A percentile compares a stretch with the other conserved stretches of the same genome.
These are phyloP conservation scores for Beauveria varroae DNA, from an alignment of 2,329 filamentous ascomycete species.

Conservation along the genomic window DNA sequence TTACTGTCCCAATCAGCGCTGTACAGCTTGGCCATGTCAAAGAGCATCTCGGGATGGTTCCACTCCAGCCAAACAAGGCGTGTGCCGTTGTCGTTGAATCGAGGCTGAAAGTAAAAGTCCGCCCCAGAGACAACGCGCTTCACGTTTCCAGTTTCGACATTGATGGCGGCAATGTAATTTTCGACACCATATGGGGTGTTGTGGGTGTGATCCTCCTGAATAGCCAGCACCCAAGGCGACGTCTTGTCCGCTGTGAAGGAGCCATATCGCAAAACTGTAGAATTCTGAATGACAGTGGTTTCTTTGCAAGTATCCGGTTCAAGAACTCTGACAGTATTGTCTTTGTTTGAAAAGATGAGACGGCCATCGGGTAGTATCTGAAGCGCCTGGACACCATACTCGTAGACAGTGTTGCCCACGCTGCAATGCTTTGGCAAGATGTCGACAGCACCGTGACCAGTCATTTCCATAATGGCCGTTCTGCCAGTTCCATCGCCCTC, in stretches of 20 bases:
- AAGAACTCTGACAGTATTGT: slow-evolving; percentile 35
- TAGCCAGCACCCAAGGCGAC: slow-evolving; percentile 37
- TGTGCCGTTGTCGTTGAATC: slow-evolving; percentile 34
- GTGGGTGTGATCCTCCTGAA: slow-evolving; percentile 39
- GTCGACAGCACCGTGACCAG: slow-evolving; percentile 25
- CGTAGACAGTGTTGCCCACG: slow-evolving; percentile 40
- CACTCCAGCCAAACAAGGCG: slow-evolving; percentile 41
- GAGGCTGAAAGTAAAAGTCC: slow-evolving; percentile 41
- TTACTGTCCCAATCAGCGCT: slow-evolving; percentile 30
- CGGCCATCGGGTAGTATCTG: slow-evolving; percentile 29
- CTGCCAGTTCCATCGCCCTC: slow-evolving; percentile 33
- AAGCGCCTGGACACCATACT: slow-evolving; percentile 43
- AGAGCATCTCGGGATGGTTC: slow-evolving; percentile 42
- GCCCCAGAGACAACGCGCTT: slow-evolving; percentile 30
- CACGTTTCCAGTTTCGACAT: slow-evolving; percentile 29
- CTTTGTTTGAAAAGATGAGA: slow-evolving; percentile 40
- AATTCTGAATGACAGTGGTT: slow-evolving; percentile 25
- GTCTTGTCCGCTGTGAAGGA: slow-evolving; percentile 36
- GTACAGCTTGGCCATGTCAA: slow-evolving; percentile 33
- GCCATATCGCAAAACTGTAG: slow-evolving; percentile 33
- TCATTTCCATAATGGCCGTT: slow-evolving; percentile 36
- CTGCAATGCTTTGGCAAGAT: slow-evolving; percentile 36
- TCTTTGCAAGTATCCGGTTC: slow-evolving; percentile 26
- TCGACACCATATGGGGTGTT: slow-evolving; percentile 19
- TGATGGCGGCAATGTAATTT: slow-evolving; percentile 26